Base-by-base conservation (phyloP, 1,139 yeast genomes). In the Zygotorulaspora mrakii region DNA sequence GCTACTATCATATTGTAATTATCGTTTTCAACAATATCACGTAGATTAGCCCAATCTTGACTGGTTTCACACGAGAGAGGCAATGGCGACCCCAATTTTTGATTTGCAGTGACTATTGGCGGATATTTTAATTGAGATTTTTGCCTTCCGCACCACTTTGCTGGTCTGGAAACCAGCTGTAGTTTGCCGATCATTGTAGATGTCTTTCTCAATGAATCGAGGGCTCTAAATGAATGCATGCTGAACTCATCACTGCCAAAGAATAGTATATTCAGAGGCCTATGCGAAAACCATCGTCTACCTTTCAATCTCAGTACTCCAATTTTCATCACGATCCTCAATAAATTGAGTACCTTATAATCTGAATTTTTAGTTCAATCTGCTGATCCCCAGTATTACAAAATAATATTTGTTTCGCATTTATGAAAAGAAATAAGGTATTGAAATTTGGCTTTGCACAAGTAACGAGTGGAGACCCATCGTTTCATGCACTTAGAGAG, bases 201-300 rank as follows among this genome's bases (percentile, higher is more conserved):
- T 11, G 55, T 46, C 9, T 43, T 17, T n/a, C 61, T 59, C 31
- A 74, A 62, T 2, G 65, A 55, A 2, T 70, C 48, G 4, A 87
- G 62, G 11, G 66, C 69, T 8, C 62, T 53, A 31, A 88, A 67
- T 5, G 89, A 75, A 7, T 65, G 67, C 5, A 80, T 73, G 48
- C 94, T 81, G 64, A 87, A 88, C 27, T 60, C 61, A 55, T 88
- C 97, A 4, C 91, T 77, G 1, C 96, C 96, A 61, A 89, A 88
- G 57, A 79, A 85, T 5, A 86, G 80, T 13, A 82, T 67, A 33
- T 63, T 61, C 39, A 69, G 50, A 9, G 59, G 52, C 11, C n/a
- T 11, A n/a, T 17, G 29, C 17, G 42, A 39, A 10, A 26, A 17
- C 14, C 24, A 20, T 27, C 39, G 35, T n/a, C 26, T 30, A 16